These are phyloP conservation scores for Aspergillus caelatus DNA, from an alignment of 2,329 filamentous ascomycete species.

Conservation along the genomic window DNA sequence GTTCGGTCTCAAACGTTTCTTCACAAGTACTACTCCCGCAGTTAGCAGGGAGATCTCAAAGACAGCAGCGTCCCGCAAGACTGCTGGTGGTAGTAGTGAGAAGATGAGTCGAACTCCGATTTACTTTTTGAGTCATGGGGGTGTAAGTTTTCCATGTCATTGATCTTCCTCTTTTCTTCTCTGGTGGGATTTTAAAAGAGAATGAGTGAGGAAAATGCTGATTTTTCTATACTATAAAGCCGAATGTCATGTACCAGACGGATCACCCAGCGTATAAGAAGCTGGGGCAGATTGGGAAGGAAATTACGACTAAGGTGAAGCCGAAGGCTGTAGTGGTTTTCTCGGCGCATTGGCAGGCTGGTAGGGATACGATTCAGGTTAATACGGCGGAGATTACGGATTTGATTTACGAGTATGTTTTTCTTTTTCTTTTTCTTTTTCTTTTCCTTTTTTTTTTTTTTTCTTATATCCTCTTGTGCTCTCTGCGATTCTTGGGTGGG, in stretches of 20 bases:
- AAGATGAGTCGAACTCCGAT: conserved; percentile 48
- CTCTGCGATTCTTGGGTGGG: not conserved
- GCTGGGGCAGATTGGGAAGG: conserved; percentile 66
- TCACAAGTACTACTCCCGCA: conserved; percentile 15
- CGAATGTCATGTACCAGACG: conserved; percentile 69
- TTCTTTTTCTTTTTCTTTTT: conserved; percentile 10
- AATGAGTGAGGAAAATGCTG: not conserved
- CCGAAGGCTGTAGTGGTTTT: conserved; percentile 75
- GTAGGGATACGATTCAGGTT: conserved; percentile 59
- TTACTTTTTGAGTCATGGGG: conserved; percentile 57
- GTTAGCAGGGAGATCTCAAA: conserved; percentile 3
- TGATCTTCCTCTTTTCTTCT: not conserved
- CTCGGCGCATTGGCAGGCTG: conserved; percentile 75
- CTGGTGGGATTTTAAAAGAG: not conserved
- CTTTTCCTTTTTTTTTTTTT: conserved; percentile 13
- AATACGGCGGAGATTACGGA: conserved; percentile 67
- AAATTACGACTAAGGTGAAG: conserved; percentile 71
- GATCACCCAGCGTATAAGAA: conserved; percentile 68
- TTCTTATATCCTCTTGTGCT: not conserved
- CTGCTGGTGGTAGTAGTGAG: not conserved
- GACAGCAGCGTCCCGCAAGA: not conserved
- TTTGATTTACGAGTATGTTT: conserved; percentile 67
- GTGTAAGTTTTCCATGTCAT: conserved; percentile 31
- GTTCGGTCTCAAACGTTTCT: conserved; percentile 30
- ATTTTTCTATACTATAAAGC: conserved; percentile 35